phyloP scores from a whole-genome alignment of 257 asterid species.

The Scutellaria galericulata region DNA sequence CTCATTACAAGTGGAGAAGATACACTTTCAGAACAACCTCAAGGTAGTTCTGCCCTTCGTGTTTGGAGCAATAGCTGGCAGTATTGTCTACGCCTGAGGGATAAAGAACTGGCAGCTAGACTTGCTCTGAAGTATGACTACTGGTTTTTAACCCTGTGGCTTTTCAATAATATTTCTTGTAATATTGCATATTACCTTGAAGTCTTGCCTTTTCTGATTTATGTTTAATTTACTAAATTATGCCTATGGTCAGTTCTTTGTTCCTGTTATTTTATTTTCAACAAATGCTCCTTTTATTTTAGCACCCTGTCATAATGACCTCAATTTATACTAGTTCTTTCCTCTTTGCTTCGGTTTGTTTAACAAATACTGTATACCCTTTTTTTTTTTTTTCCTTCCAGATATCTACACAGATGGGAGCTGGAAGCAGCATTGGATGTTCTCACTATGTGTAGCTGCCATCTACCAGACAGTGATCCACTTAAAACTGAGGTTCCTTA shows the following conservation, averaged over 20 bases:
- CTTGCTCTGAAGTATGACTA: slow-evolving; percentile 82
- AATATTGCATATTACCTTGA: slow-evolving; percentile 18
- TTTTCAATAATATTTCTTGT: slow-evolving; percentile 24
- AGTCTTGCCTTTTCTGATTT: slow-evolving; percentile 25
- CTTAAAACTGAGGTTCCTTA: slow-evolving; percentile 72
- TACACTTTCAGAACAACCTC: slow-evolving; percentile 50
- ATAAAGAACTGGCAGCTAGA: slow-evolving; percentile 81
- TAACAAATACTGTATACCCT: slow-evolving; percentile 24
- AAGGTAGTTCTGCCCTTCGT: slow-evolving; percentile 57
- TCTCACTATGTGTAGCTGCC: slow-evolving; percentile 95
- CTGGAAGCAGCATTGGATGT: slow-evolving; percentile 96
- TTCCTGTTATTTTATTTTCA: background rate
- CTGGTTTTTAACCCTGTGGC: slow-evolving; percentile 40
- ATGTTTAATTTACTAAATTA: slow-evolving; percentile 1
- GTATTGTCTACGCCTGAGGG: slow-evolving; percentile 88
- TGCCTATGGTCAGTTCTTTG: slow-evolving; percentile 20
- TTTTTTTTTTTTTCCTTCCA: slow-evolving; percentile 38
- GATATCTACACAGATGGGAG: slow-evolving; percentile 85
- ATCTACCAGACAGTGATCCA: slow-evolving; percentile 66
- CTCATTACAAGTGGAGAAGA: slow-evolving; percentile 74
- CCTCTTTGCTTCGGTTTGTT: slow-evolving; percentile 24
- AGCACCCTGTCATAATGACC: background rate
- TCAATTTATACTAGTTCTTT: slow-evolving; percentile 24
- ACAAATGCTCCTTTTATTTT: background rate
- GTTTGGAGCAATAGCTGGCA: slow-evolving; percentile 93